Evolutionary conservation across 2,329 filamentous ascomycete species (phyloP), one percentile per base, ranked within the genome.

Genomic region (Lomentospora prolificans): DNA sequence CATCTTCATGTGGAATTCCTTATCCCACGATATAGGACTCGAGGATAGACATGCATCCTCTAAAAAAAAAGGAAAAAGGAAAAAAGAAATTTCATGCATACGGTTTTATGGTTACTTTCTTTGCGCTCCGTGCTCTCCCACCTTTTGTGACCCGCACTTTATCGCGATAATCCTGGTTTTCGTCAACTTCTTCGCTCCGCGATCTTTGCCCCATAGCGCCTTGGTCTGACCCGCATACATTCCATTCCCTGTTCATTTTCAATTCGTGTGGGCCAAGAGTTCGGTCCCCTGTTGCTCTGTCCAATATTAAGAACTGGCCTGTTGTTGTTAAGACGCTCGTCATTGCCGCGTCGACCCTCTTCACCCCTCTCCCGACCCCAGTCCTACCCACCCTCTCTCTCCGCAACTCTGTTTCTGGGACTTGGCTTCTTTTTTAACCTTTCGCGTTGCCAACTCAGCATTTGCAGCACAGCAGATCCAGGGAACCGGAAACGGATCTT

Each of bases 381-480:
- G 41, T 48, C n/a, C 41, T 6, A 7, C 17, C 41, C 41, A 17
- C 30, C 7, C 30, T 33, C 30, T 12, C 30, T 12, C n/a, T n/a
- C n/a, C n/a, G n/a, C n/a, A n/a, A n/a, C n/a, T n/a, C n/a, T n/a
- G n/a, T n/a, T n/a, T n/a, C n/a, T n/a, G n/a, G n/a, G n/a, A n/a
- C n/a, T n/a, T n/a, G 6, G 30, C 12, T 33, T 33, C 30, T 33
- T 33, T 33, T 33, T 33, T 51, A 28, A 22, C n/a, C 24, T 31
- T 28, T 12, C 14, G 25, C n/a, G 25, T 28, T 51, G 48, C 48
- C 48, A 51, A 25, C 48, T 51, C 48, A 51, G 48, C 48, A 51
- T 14, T 31, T 22, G 24, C 14, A 19, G 44, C 6, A 48, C 7
- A 46, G n/a, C 17, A 22, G 44, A 48, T 48, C 22, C 10, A 9